Evolutionary conservation across 805 yeast species (phyloP).

Genomic region (Candida caryicola): DNA sequence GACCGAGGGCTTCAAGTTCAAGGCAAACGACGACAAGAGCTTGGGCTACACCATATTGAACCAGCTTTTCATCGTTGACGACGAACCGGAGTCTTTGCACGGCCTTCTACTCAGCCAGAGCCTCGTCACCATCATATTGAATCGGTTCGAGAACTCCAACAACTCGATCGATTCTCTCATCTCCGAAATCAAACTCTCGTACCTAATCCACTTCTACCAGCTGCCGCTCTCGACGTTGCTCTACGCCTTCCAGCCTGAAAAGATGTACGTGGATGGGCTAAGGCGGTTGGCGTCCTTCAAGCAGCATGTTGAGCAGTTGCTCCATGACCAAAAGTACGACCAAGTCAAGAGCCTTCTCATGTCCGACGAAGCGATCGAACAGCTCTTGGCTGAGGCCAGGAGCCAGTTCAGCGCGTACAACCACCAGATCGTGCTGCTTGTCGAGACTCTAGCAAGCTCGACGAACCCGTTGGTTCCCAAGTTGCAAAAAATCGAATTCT

Average conservation of each 20-base stretch:
- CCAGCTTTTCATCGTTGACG: constrained; percentile 24
- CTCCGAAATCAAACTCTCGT: constrained; percentile 34
- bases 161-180: constrained; percentile 41
- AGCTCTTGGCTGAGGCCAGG: constrained; percentile 16
- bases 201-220: constrained; percentile 41
- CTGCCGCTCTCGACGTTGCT: constrained; percentile 30
- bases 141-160: constrained; percentile 36
- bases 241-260: constrained; percentile 7
- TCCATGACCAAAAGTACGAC: constrained; percentile 7
- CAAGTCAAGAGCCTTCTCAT: constrained; percentile 14
- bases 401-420: constrained; percentile 23
- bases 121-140: constrained; percentile 22
- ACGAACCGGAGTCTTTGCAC: constrained; percentile 8
- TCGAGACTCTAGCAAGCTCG: not conserved
- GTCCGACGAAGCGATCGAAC: constrained; percentile 12
- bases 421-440: not conserved
- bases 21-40: constrained; percentile 29
- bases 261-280: constrained; percentile 21
- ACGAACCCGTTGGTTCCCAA: not conserved
- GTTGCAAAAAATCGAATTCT: constrained; percentile 28
- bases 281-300: constrained; percentile 38
- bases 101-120: constrained; percentile 9
- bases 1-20: constrained; percentile 31
- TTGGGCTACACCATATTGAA: constrained; percentile 34
- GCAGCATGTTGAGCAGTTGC: constrained; percentile 24